Evolutionary conservation across 805 yeast species (phyloP), one percentile per base, ranked within the genome.

Genomic region (Lipomyces orientalis): DNA sequence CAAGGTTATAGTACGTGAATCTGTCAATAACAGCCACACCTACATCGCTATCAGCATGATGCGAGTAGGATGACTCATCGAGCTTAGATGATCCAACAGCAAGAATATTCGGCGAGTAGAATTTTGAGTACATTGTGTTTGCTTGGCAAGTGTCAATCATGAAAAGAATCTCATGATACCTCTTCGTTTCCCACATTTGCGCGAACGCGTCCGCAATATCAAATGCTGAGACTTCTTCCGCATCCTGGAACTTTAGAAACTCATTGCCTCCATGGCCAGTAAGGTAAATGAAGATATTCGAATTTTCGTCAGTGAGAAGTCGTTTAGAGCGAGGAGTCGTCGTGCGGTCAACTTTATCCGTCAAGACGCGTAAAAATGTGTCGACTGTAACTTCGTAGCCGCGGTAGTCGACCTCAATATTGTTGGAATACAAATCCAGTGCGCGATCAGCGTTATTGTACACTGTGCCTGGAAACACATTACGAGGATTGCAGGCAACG

Each of bases 111-210:
- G 99, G 98, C 9, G 97, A 90, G 77, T 92, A 93, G 76, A 94
- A 88, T 75, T 90, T 86, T 65, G 96, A 89, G 80, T 90, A 95
- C 99, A 95, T 94, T 16, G 99, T 92, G 79, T 94, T 95, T 33
- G 99, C 99, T 81, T 95, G 99, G 76, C 99, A 95, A 0, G 99
- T 95, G 78, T 95, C 99, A 71, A 95, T 90, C 98, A 95, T 95
- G 80, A 95, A 95, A 76, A 95, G 87, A 43, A 95, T 90, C 81
- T 95, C 98, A 74, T 93, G 93, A 81, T 95, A 95, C 64, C 99
- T 84, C 73, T 90, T 90, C 85, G 93, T 93, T 77, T 94, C 97
- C 81, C 91, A 87, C 99, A 95, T 95, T 77, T 95, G 98, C 62
- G 87, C 96, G 80, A 95, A 91, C 1, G 98, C 98, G 79, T 95